Evolutionary conservation across 2,329 filamentous ascomycete genomes (phyloP), one percentile per base, ranked within the genome.

Genomic region (Cercospora sp.): DNA sequence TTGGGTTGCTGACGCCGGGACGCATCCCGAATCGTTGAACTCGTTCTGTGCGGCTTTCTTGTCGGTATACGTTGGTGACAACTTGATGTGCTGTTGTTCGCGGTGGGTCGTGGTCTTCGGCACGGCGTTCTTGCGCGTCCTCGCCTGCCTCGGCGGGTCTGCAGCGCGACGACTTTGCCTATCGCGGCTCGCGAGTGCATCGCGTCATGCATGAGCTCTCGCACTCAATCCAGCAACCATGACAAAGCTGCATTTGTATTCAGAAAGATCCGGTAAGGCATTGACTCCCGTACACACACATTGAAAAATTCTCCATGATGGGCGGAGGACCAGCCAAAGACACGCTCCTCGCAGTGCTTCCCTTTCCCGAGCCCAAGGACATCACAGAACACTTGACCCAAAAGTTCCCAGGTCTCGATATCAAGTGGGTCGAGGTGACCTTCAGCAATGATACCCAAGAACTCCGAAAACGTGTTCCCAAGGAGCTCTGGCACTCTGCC

Each of bases 341-440:
- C 40, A 71, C 73, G 28, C 64, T 80, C 42, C 74, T 79, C 59
- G 70, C 71, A 68, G 65, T 75, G 7, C 74, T 79, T 36, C 77
- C 78, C 16, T 71, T 75, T 18, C 71, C 74, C 7, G 79, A 82
- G 63, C 80, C 82, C n/a, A 76, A 75, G 26, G 72, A 76, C 1
- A 72, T 82, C 28, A 75, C 86, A 60, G 79, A 77, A 9, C 85
- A 80, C 69, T 70, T 78, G 59, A 68, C 78, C 51, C 70, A 80
- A 30, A 68, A 67, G 2, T 77, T 72, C 59, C 70, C 71, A 7
- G 18, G 58, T 61, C 45, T 63, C 31, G 55, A 66, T n/a, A 60
- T 67, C 60, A 42, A 68, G 36, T 60, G 36, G 51, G 23, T 70
- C 13, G 59, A 67, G 26, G 51, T 40, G 36, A 66, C 61, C 57